Evolutionary conservation across 169 alveolate species (phyloP), one percentile per base, ranked within the genome.

Genomic region (Plasmodium cynomolgi): DNA sequence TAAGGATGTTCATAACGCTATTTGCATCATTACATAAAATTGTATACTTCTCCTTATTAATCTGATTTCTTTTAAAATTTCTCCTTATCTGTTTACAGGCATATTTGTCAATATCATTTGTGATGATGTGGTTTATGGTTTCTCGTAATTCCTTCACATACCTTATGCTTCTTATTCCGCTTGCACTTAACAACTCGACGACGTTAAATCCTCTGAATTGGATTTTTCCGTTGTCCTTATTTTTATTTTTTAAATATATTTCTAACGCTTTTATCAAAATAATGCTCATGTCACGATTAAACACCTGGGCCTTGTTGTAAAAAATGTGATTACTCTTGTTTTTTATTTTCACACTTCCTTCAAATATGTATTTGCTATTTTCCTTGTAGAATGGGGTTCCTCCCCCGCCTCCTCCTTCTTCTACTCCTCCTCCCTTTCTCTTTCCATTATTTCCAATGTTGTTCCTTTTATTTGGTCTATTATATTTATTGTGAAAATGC

Each of bases 251-350:
- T 80, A 94, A 93, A 74, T 50, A 95, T 37, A 93, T 81, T 82
- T 94, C 96, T 58, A 96, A 98, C n/a, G 98, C 95, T 81, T 96
- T 95, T 74, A 98, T 95, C 34, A 97, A 95, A 47, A 98, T 44
- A 7, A 98, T 96, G 13, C 99, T 97, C 81, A 98, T 91, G 84
- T 98, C 99, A 34, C 99, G 96, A 94, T 98, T 98, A 93, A 98
- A 98, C 56, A 98, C 99, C 85, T 98, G 99, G 8, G 99, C 98
- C 33, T 98, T 98, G 92, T 98, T 98, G 92, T 97, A 97, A 92
- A 97, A 97, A 26, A 97, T 79, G 54, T 96, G 97, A 47, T 95
- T 75, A 11, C 95, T 86, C 74, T 90, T 90, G 83, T 96, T 96
- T 84, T 93, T 84, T 34, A 97, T 97, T 81, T 79, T 91, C 54